phyloP scores from a whole-genome alignment of 495 filamentous ascomycete genomes.

The Talaromyces ruber region DNA sequence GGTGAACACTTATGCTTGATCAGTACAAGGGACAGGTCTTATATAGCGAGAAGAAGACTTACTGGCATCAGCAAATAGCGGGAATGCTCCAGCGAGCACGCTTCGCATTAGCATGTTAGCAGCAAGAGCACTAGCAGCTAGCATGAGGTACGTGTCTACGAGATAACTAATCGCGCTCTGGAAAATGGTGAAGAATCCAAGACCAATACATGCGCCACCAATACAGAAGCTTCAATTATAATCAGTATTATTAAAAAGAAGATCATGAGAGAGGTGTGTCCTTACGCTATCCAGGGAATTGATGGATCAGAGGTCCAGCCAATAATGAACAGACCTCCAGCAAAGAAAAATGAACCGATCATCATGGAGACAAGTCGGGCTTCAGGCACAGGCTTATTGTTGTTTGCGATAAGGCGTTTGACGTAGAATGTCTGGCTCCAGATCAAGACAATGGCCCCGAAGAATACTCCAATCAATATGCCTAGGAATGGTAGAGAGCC shows the following conservation, averaged over 20 bases:
- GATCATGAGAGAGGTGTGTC: background rate
- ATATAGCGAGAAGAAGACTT: conserved; percentile 12
- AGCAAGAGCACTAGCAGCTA: conserved; percentile 54
- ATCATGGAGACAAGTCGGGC: conserved; percentile 42
- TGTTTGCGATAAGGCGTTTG: conserved; percentile 29
- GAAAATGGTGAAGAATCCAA: conserved; percentile 36
- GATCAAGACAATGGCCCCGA: conserved; percentile 31
- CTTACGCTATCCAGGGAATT: conserved; percentile 38
- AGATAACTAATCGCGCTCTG: conserved; percentile 14
- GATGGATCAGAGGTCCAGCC: conserved; percentile 38
- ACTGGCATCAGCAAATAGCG: conserved; percentile 54
- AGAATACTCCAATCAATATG: conserved; percentile 35
- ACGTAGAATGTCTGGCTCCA: conserved; percentile 36
- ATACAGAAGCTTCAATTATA: conserved; percentile 7
- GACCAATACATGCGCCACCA: conserved; percentile 32
- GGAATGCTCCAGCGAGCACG: conserved; percentile 52
- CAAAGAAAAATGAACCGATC: conserved; percentile 35
- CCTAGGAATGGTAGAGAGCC: conserved; percentile 45
- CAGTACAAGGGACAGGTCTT: background rate
- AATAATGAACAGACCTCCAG: conserved; percentile 43
- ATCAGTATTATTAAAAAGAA: background rate
- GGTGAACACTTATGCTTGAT: conserved; percentile 37
- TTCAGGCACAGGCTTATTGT: conserved; percentile 40
- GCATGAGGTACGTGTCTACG: conserved; percentile 24
- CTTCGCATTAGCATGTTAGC: conserved; percentile 62